phyloP scores from a whole-genome alignment of 768 basidiomycete genomes.

The Leucocoprinus birnbaumii region DNA sequence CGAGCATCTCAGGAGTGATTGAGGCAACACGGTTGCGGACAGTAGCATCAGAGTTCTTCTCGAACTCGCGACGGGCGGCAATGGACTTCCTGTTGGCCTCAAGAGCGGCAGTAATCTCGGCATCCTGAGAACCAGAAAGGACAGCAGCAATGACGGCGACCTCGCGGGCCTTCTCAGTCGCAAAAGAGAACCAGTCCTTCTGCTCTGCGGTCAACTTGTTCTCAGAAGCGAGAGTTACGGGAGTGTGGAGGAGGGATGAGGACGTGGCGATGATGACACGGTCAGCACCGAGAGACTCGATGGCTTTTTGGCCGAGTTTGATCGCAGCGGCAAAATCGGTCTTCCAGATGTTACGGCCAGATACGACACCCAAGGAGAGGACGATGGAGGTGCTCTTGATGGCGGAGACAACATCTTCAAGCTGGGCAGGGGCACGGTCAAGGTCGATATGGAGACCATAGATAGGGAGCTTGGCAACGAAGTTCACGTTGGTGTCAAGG shows the following conservation, averaged over 20 bases:
- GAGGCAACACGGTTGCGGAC: slow-evolving; percentile 94
- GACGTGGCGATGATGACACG: slow-evolving; percentile 95
- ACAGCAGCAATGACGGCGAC: slow-evolving; percentile 84
- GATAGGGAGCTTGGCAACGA: slow-evolving; percentile 88
- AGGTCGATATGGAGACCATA: slow-evolving; percentile 96
- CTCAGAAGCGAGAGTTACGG: slow-evolving; percentile 92
- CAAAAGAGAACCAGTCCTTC: slow-evolving; percentile 98
- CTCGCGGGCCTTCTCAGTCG: slow-evolving; percentile 91
- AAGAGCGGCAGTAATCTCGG: slow-evolving; percentile 64
- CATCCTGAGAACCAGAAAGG: slow-evolving; percentile 82
- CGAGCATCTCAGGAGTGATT: slow-evolving; percentile 81
- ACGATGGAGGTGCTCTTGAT: slow-evolving; percentile 78
- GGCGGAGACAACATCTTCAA: slow-evolving; percentile 77
- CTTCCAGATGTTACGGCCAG: slow-evolving; percentile 99
- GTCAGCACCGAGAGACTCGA: slow-evolving; percentile 77
- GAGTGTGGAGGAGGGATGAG: slow-evolving; percentile 97
- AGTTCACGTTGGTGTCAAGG: slow-evolving; percentile 88
- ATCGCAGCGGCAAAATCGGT: slow-evolving; percentile 84
- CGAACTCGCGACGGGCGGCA: slow-evolving; percentile 91
- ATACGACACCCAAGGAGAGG: slow-evolving; percentile 93
- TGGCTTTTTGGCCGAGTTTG: slow-evolving; percentile 79
- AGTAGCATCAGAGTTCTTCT: slow-evolving; percentile 87
- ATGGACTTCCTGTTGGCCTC: slow-evolving; percentile 92
- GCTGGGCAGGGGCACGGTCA: slow-evolving; percentile 88
- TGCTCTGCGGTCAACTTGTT: slow-evolving; percentile 85